Conservation (phyloP, 73 alveolate genomes). For the Durusdinium trenchii region DNA sequence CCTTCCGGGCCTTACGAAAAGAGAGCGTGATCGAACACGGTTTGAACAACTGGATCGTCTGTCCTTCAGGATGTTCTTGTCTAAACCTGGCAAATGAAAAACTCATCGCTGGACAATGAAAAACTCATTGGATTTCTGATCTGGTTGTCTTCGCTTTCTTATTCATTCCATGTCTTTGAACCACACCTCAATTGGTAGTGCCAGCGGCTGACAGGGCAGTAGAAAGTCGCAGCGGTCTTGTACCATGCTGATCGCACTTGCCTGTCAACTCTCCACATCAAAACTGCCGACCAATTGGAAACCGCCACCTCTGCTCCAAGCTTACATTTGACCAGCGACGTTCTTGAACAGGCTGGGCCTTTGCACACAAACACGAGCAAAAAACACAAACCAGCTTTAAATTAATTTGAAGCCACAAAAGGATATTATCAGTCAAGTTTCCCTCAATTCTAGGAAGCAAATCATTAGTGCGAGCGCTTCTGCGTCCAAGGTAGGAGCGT, state of each 20-base stretch:
- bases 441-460: too few relatives aligned
- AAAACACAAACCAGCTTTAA: too few relatives aligned
- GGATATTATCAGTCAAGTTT: too few relatives aligned
- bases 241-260: neutral
- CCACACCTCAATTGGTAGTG: slow-evolving; percentile 79
- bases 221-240: slow-evolving; percentile 19
- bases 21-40: too few relatives aligned
- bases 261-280: neutral
- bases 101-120: neutral
- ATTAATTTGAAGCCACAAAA: too few relatives aligned
- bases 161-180: neutral
- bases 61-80: neutral
- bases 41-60: neutral
- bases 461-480: too few relatives aligned
- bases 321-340: slow-evolving; percentile 82
- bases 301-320: slow-evolving; percentile 34
- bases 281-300: neutral
- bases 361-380: neutral
- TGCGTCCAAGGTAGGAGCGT: too few relatives aligned
- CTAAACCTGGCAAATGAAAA: slow-evolving; percentile 24
- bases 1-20: neutral
- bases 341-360: slow-evolving; percentile 35
- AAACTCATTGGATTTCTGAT: neutral
- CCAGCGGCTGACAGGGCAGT: slow-evolving; percentile 68
- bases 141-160: neutral